Percentiles rank a stretch among this genome's conserved stretches.
Evolutionary conservation across 2,329 filamentous ascomycete species (phyloP).

Genomic region (Pseudogymnoascus sp.): DNA sequence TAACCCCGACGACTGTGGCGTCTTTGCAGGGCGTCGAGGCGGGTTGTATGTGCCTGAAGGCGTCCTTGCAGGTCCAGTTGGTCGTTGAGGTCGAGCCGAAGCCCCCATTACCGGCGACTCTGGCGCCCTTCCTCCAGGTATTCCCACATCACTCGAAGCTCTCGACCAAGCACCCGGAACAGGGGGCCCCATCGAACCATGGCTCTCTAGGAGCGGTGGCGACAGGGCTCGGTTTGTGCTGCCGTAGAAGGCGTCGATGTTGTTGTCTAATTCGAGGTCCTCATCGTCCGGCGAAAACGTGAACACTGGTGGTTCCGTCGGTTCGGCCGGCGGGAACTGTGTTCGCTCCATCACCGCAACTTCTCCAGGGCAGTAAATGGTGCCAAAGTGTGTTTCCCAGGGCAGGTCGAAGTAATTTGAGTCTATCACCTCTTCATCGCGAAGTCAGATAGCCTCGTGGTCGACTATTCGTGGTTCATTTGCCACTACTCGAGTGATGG

Average conservation of each 20-base stretch:
- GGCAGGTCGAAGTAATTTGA: background rate
- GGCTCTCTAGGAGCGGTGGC: conserved; percentile 21
- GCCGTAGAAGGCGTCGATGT: conserved; percentile 8
- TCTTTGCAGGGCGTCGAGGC: conserved; percentile 42
- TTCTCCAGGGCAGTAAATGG: background rate
- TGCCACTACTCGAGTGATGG: conserved; percentile 4
- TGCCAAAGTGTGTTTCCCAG: background rate
- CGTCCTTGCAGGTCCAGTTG: conserved; percentile 61
- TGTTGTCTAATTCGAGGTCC: background rate
- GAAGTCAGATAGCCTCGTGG: background rate
- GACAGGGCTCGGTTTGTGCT: conserved; percentile 18
- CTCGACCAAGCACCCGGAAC: conserved; percentile 33
- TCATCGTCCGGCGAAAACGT: conserved; percentile 1
- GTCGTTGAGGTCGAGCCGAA: conserved; percentile 54
- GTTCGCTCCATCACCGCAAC: conserved; percentile 5
- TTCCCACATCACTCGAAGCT: conserved; percentile 32
- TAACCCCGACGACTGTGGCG: conserved; percentile 38
- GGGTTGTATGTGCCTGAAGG: conserved; percentile 75
- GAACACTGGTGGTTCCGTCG: conserved; percentile 4
- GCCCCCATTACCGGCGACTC: conserved; percentile 36
- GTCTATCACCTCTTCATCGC: background rate
- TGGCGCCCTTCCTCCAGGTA: conserved; percentile 16
- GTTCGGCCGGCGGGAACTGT: conserved; percentile 3
- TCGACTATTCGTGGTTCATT: conserved; percentile 2
- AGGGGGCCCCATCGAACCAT: conserved; percentile 22